These are phyloP conservation scores for Mycosphaerelloides madeirae DNA, from an alignment of 2,329 filamentous ascomycete species.

Conservation along the genomic window DNA sequence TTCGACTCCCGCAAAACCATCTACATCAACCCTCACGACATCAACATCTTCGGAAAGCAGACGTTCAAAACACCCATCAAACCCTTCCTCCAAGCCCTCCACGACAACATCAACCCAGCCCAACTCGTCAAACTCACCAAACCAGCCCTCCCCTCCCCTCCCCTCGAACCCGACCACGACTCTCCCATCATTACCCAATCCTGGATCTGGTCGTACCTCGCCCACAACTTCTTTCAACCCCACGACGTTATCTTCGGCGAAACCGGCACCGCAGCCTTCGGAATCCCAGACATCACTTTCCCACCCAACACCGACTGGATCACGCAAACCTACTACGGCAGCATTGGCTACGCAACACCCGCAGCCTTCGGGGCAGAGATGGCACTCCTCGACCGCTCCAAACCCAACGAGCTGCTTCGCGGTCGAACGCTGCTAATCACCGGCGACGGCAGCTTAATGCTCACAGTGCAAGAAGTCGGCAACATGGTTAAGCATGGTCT, in stretches of 20 bases:
- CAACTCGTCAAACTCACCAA: conserved; percentile 24
- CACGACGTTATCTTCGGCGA: conserved; percentile 79
- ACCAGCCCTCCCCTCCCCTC: conserved; percentile 28
- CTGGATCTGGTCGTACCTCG: conserved; percentile 36
- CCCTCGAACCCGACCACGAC: conserved; percentile 29
- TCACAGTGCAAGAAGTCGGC: conserved; percentile 62
- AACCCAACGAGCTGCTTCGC: conserved; percentile 38
- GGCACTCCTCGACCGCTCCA: conserved; percentile 47
- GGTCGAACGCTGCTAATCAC: conserved; percentile 13
- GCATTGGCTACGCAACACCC: conserved; percentile 62
- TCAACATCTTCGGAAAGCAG: conserved; percentile 33
- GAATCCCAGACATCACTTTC: conserved; percentile 80
- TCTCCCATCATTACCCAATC: conserved; percentile 41
- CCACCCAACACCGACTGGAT: conserved; percentile 72
- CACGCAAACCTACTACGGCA: conserved; percentile 70
- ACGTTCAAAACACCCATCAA: conserved; percentile 36
- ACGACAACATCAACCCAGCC: conserved; percentile 18
- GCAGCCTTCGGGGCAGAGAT: conserved; percentile 65
- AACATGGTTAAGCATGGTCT: conserved; percentile 52
- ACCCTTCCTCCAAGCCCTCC: conserved; percentile 32
- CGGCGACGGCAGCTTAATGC: conserved; percentile 60
- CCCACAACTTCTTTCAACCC: conserved; percentile 52
- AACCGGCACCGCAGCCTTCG: conserved; percentile 83
- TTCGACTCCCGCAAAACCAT: conserved; percentile 30
- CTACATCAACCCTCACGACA: conserved; percentile 35